phyloP scores from a whole-genome alignment of 352 stramenopile species.

The Globisporangium mamillatum region DNA sequence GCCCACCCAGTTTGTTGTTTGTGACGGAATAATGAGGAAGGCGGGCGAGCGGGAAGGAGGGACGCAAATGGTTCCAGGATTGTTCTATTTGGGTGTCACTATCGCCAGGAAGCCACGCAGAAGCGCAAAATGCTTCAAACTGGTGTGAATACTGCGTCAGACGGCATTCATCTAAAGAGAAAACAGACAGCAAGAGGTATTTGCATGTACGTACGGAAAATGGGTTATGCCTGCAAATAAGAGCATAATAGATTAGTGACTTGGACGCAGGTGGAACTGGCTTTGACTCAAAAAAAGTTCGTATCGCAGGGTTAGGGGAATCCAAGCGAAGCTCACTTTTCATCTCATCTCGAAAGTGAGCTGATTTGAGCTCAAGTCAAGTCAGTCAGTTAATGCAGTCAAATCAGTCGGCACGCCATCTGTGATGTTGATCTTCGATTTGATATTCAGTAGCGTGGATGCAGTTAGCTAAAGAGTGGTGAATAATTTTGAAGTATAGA shows the following conservation, averaged over 20 bases:
- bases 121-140: background rate
- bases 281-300: background rate
- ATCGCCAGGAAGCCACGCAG: background rate
- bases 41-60: background rate
- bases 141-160: background rate
- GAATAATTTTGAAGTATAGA: background rate
- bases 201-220: background rate
- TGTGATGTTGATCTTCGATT: background rate
- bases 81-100: background rate
- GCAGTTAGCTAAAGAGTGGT: background rate
- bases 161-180: background rate
- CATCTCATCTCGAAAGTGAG: background rate
- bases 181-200: background rate
- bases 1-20: too few relatives aligned
- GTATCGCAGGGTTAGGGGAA: background rate
- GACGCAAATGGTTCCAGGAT: background rate
- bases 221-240: background rate
- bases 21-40: background rate
- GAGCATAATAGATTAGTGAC: background rate
- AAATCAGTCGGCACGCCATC: conserved; percentile 2
- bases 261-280: background rate
- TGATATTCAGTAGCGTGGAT: background rate
- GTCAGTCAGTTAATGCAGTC: background rate
- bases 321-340: background rate
- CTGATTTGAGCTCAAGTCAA: background rate